Base-by-base conservation (phyloP, 2,329 filamentous ascomycete genomes). In the Lachnellula occidentalis region DNA sequence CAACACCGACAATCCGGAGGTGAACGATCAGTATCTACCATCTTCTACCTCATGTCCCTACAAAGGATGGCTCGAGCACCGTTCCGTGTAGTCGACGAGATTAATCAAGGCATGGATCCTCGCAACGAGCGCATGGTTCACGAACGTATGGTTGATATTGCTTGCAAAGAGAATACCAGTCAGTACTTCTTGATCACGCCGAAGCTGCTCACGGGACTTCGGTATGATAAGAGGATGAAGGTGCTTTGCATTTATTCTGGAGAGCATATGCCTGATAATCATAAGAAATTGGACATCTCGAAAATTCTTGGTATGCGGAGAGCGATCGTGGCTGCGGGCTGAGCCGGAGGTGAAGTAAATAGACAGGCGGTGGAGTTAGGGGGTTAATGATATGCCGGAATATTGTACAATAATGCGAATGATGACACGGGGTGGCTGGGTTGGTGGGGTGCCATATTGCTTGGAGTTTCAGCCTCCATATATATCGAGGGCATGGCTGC, bases 81-180 rank as follows among this genome's bases (percentile, higher is more conserved):
- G 1, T 99, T 99, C 81, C 90, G 94, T 50, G 92, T 99, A 48
- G 94, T 99, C 56, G 94, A 99, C 72, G 94, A 99, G 75, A 99
- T 99, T 78, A 99, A 99, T 69, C 94, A 99, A 74, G 94, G 94
- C 62, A 99, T 99, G 94, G 94, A 99, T 71, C 94, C 92, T 43
- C 86, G 94, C 66, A 99, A 99, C 72, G 94, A 99, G 73, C 88
- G 94, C 64, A 95, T 96, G 83, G 92, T 99, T 15, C 94, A 99
- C 73, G 90, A 92, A 69, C 89, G 94, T 60, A 95, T 99, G 88
- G 94, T 99, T 8, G 91, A 96, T 67, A 96, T 99, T 68, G 94
- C 94, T 43, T 97, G 94, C 71, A 82, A 83, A 61, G 86, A 91
- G 71, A 83, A 87, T 69, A 84, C 83, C n/a, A 81, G 78, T 62